These are phyloP conservation scores for Colletotrichum liriopes DNA, from an alignment of 2,329 filamentous ascomycete species.

Conservation along the genomic window DNA sequence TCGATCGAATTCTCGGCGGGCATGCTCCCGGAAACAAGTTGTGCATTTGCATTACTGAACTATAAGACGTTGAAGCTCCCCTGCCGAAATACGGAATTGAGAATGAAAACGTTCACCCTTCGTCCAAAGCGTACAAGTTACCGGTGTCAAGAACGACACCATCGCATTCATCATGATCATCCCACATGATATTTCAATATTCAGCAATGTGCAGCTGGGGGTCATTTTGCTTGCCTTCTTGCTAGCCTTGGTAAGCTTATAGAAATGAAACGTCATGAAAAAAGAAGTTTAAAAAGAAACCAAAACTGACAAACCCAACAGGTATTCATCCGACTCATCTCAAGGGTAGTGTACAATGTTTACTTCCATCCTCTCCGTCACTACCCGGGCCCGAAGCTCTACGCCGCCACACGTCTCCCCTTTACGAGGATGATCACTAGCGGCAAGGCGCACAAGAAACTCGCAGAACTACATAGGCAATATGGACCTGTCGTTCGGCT, in stretches of 20 bases:
- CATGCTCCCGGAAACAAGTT: constrained; percentile 20
- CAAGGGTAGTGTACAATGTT: constrained; percentile 49
- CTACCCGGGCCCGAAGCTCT: constrained; percentile 50
- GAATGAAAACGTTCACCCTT: background rate
- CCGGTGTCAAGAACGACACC: background rate
- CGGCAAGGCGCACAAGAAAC: constrained; percentile 22
- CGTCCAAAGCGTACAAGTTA: background rate
- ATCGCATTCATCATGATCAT: constrained; percentile 31
- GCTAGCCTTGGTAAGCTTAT: constrained; percentile 7
- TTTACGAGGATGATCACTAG: constrained; percentile 8
- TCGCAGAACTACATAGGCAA: constrained; percentile 39
- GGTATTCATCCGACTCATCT: constrained; percentile 24
- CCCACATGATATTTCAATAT: constrained; percentile 15
- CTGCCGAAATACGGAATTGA: background rate
- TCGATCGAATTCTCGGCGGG: constrained; percentile 15
- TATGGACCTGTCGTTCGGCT: constrained; percentile 58
- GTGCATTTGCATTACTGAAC: constrained; percentile 8
- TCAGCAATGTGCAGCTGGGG: constrained; percentile 26
- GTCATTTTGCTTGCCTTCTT: constrained; percentile 28
- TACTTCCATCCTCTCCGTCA: constrained; percentile 52
- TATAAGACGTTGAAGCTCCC: constrained; percentile 11
- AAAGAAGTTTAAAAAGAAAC: background rate
- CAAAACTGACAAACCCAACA: background rate
- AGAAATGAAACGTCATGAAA: background rate
- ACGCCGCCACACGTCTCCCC: constrained; percentile 30